These are phyloP conservation scores for Reticulomyxa filosa DNA, from an alignment of 78 protist genomes.

Conservation along the genomic window DNA sequence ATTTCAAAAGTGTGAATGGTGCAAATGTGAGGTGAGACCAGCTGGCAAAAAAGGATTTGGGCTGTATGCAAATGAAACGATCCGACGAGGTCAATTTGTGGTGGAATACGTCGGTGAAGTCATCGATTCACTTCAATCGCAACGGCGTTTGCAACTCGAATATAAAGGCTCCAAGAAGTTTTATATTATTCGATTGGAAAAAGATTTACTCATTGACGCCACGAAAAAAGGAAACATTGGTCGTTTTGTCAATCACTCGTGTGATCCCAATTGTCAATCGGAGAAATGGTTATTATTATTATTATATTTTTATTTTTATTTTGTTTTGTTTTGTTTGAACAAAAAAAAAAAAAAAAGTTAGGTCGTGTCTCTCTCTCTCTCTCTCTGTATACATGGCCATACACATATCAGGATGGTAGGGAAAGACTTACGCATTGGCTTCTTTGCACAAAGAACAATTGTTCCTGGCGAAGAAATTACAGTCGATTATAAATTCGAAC, in stretches of 20 bases:
- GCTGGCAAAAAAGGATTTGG: too few relatives aligned
- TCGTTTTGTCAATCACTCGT: slow-evolving; percentile 88
- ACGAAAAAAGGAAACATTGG: slow-evolving; percentile 76
- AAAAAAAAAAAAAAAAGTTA: too few relatives aligned
- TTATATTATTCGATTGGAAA: slow-evolving; percentile 82
- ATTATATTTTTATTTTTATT: too few relatives aligned
- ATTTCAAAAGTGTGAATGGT: too few relatives aligned
- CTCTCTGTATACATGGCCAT: too few relatives aligned
- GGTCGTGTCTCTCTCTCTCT: too few relatives aligned
- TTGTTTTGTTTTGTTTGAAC: too few relatives aligned
- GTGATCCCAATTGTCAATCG: too few relatives aligned
- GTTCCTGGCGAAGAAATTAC: slow-evolving; percentile 15
- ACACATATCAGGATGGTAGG: too few relatives aligned
- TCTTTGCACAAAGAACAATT: background rate
- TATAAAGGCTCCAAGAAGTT: slow-evolving; percentile 34
- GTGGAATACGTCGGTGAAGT: slow-evolving; percentile 88
- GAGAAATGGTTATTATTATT: too few relatives aligned
- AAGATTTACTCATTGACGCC: slow-evolving; percentile 69
- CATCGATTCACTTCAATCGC: too few relatives aligned
- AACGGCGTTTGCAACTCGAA: slow-evolving; percentile 46
- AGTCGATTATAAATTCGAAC: slow-evolving; percentile 11
- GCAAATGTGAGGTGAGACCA: too few relatives aligned
- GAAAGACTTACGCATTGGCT: background rate
- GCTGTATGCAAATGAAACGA: slow-evolving; percentile 16
- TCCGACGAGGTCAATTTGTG: slow-evolving; percentile 54